Base-by-base conservation (phyloP, 257 asterid genomes). In the Primulina eburnea region DNA sequence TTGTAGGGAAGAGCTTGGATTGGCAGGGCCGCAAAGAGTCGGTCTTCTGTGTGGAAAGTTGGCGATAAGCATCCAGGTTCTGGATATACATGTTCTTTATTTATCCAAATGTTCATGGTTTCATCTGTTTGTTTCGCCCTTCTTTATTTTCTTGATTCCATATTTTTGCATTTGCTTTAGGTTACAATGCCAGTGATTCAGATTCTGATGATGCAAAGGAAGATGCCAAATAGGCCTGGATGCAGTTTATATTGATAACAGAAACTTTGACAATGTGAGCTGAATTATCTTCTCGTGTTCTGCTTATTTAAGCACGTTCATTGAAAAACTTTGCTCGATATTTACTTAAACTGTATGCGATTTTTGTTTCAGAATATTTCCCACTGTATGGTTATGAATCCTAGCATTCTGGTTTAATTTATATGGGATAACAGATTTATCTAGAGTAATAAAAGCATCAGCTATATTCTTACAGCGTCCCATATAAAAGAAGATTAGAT, bases 61-160 rank as follows among this genome's bases (percentile, higher is more conserved):
- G 84, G 95, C 21, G 90, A 91, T 76, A 91, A 94, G 78, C 97
- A 74, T 74, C 99, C 99, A 80, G 99, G 99, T 94, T n/a, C 33
- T 68, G 7, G 29, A 69, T 66, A 30, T 47, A 65, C 33, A 50
- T 30, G 14, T 58, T 69, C 17, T 34, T 11, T 56, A 33, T 67
- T 53, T 38, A 58, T 37, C 70, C 38, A 11, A 30, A 55, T 59
- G 11, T 53, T 64, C 7, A 68, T 73, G 55, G 53, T 12, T 62
- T 34, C 38, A 10, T 66, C 34, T 68, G 18, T 57, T 60, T 67
- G 11, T 63, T 67, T 9, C 62, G 30, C 24, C 12, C 34, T 58
- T 60, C 47, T 65, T 43, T 67, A 21, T 7, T 28, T 68, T 62
- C 35, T 52, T 69, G 40, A 62, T 35, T 60, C 21, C 26, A 28